A percentile compares a stretch with the other conserved stretches of the same genome.
Conservation (phyloP, 108 stramenopile species). For the Skeletonema tropicum region DNA sequence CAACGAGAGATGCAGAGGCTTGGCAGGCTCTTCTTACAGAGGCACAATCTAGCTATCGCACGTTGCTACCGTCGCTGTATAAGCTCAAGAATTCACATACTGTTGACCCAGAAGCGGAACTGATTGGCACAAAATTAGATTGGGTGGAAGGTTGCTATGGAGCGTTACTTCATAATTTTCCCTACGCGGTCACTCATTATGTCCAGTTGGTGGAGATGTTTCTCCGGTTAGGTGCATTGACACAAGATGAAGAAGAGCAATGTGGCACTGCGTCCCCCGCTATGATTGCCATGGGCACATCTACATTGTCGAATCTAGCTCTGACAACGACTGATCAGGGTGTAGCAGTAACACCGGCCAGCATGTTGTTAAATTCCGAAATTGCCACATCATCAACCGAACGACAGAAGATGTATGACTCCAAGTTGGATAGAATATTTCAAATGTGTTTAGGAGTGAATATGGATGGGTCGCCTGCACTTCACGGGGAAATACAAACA, state of each 20-base stretch:
- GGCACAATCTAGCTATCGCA: constrained; percentile 63
- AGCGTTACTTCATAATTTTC: constrained; percentile 72
- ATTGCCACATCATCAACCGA: constrained; percentile 6
- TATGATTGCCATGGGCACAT: constrained; percentile 20
- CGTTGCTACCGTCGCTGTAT: constrained; percentile 28
- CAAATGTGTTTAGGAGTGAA: constrained; percentile 57
- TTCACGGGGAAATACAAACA: constrained; percentile 20
- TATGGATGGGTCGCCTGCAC: constrained; percentile 52
- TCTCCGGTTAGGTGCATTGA: constrained; percentile 57
- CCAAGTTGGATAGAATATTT: constrained; percentile 66
- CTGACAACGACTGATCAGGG: constrained; percentile 33
- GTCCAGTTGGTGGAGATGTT: constrained; percentile 67
- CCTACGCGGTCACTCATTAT: constrained; percentile 59
- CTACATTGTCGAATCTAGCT: constrained; percentile 11
- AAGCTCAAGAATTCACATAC: constrained; percentile 16
- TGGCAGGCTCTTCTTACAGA: constrained; percentile 85
- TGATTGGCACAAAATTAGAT: constrained; percentile 66
- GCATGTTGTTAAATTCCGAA: constrained; percentile 5
- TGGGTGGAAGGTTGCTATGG: constrained; percentile 85
- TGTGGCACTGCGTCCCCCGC: constrained; percentile 27
- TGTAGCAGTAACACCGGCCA: constrained; percentile 17
- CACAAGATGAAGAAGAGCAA: constrained; percentile 59
- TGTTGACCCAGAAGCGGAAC: constrained; percentile 49
- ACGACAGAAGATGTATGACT: constrained; percentile 48
- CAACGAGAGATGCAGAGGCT: constrained; percentile 78